Conservation (phyloP, 306 rosid genomes). For the Ochetophila trinervis region DNA sequence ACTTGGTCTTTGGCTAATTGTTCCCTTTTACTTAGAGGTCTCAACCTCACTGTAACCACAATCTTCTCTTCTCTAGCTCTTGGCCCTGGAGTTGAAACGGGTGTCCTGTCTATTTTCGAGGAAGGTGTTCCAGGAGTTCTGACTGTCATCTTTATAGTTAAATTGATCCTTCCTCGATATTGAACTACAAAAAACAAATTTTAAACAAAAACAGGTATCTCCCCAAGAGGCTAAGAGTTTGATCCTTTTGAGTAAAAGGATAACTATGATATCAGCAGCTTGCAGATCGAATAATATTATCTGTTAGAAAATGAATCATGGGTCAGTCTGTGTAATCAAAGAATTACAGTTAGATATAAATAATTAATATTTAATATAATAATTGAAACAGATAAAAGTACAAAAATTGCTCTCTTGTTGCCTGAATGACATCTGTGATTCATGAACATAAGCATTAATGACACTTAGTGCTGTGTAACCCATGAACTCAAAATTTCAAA, state of each 20-base stretch:
- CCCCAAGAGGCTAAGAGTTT: constrained; percentile 6
- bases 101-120: constrained; percentile 82
- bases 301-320: neutral
- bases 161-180: neutral
- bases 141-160: constrained; percentile 53
- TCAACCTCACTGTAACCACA: constrained; percentile 87
- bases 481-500: no score
- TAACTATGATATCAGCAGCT: constrained; percentile 3
- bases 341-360: no score
- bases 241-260: neutral
- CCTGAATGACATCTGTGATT: no score
- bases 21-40: constrained; percentile 87
- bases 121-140: constrained; percentile 93
- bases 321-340: no score
- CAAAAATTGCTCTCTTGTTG: no score
- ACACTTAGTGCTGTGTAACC: no score
- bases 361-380: no score
- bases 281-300: constrained; percentile 9
- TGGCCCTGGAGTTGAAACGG: constrained; percentile 74
- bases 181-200: constrained; percentile 6
- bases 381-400: no score
- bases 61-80: constrained; percentile 75
- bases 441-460: no score
- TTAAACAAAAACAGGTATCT: constrained; percentile 1
- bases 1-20: constrained; percentile 86